A percentile compares a stretch with the other conserved stretches of the same genome.
These are phyloP conservation scores for Orychophragmus violaceus DNA, from an alignment of 345 rosid genomes.

Conservation along the genomic window DNA sequence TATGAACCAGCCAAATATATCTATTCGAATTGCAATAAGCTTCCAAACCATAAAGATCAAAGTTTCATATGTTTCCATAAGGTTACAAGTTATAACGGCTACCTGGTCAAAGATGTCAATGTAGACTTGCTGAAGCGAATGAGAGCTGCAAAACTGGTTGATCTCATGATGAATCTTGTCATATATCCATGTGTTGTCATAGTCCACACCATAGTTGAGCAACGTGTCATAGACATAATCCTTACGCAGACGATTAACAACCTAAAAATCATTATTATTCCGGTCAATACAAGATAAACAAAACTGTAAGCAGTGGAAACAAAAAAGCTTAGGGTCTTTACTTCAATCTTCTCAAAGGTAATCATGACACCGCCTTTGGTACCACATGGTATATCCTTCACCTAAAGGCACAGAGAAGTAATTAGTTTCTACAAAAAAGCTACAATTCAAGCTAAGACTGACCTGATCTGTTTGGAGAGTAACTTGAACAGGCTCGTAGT, in stretches of 20 bases:
- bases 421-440: neutral
- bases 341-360: slow-evolving; percentile 90
- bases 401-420: slow-evolving; percentile 32
- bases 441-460: neutral
- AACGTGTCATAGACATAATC: slow-evolving; percentile 75
- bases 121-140: too few species aligned
- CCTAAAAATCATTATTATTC: slow-evolving; percentile 39
- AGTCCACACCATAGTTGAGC: slow-evolving; percentile 73
- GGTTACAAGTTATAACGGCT: neutral
- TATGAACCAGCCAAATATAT: neutral
- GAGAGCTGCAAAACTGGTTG: too few species aligned
- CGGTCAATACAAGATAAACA: neutral
- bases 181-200: slow-evolving; percentile 91
- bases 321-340: neutral
- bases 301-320: neutral
- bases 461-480: slow-evolving; percentile 89
- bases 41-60: neutral
- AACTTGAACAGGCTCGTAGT: slow-evolving; percentile 86
- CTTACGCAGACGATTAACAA: slow-evolving; percentile 71
- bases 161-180: too few species aligned
- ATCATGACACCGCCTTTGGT: slow-evolving; percentile 98
- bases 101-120: slow-evolving; percentile 95
- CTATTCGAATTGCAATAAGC: neutral
- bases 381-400: slow-evolving; percentile 88
- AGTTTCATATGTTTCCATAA: neutral